These are phyloP conservation scores for Oidiodendron maius DNA, from an alignment of 495 filamentous ascomycete genomes.

Conservation along the genomic window DNA sequence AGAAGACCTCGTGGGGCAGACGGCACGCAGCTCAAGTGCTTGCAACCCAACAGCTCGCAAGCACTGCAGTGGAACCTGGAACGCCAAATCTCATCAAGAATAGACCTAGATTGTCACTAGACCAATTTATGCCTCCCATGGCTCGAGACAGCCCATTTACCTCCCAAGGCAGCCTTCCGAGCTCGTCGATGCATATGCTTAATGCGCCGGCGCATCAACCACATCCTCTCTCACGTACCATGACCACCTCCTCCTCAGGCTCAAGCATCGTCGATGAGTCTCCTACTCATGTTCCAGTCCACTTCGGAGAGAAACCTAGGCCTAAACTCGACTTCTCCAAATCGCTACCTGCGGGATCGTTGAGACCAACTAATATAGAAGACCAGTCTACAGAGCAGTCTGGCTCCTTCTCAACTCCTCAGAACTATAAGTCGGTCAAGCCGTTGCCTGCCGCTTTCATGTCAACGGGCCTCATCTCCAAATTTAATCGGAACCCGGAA, in stretches of 20 bases:
- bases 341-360: constrained; percentile 67
- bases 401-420: constrained; percentile 70
- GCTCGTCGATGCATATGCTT: constrained; percentile 46
- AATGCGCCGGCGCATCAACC: constrained; percentile 45
- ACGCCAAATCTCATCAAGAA: constrained; percentile 41
- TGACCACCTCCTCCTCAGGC: constrained; percentile 77
- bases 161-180: constrained; percentile 41
- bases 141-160: constrained; percentile 60
- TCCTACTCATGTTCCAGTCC: constrained; percentile 57
- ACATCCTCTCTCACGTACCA: constrained; percentile 79
- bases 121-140: constrained; percentile 58
- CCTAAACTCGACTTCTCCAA: constrained; percentile 67
- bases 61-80: constrained; percentile 37
- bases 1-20: constrained; percentile 51
- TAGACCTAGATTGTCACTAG: constrained; percentile 69
- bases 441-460: constrained; percentile 83
- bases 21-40: constrained; percentile 40
- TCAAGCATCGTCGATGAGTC: constrained; percentile 74
- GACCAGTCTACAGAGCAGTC: constrained; percentile 35
- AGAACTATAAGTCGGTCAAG: constrained; percentile 76
- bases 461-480: constrained; percentile 92
- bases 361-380: constrained; percentile 36
- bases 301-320: constrained; percentile 44
- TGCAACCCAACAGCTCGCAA: constrained; percentile 29
- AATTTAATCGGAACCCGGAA: constrained; percentile 60